These are phyloP conservation scores for Colletotrichum zoysiae DNA, from an alignment of 2,329 filamentous ascomycete genomes.

Conservation along the genomic window DNA sequence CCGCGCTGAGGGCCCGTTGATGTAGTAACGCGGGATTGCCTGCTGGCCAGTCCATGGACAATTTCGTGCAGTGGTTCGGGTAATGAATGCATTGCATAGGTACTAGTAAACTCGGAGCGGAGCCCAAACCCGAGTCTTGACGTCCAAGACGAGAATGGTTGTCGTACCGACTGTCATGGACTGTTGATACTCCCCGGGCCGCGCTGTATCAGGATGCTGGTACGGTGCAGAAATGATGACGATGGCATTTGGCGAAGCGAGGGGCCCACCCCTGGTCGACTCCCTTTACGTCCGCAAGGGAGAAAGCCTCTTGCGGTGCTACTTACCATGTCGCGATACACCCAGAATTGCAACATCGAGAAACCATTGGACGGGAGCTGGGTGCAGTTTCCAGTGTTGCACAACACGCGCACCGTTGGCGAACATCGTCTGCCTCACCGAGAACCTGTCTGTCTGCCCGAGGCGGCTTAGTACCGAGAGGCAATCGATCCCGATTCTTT, in stretches of 20 bases:
- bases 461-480: neutral
- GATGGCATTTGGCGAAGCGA: conserved; percentile 29
- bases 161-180: no score
- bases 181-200: conserved; percentile 3
- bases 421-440: neutral
- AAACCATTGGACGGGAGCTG: conserved; percentile 3
- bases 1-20: neutral
- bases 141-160: conserved; percentile 25
- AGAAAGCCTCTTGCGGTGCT: conserved; percentile 7
- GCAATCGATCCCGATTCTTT: neutral
- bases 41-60: neutral
- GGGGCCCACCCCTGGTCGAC: conserved; percentile 4
- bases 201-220: conserved; percentile 12
- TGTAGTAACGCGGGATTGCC: neutral
- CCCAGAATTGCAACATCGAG: conserved; percentile 2
- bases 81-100: neutral
- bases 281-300: conserved; percentile 30
- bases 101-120: conserved; percentile 10
- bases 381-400: neutral
- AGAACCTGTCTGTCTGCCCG: neutral
- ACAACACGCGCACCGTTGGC: conserved; percentile 13
- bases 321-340: conserved; percentile 22
- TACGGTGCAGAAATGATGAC: conserved; percentile 32
- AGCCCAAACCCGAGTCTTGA: conserved; percentile 17
- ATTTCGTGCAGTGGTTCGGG: conserved; percentile 4